A percentile compares a stretch with the other conserved stretches of the same genome.
These are phyloP conservation scores for Encephalitozoon hellem DNA, from an alignment of 371 early-diverging fungal species.

Conservation along the genomic window DNA sequence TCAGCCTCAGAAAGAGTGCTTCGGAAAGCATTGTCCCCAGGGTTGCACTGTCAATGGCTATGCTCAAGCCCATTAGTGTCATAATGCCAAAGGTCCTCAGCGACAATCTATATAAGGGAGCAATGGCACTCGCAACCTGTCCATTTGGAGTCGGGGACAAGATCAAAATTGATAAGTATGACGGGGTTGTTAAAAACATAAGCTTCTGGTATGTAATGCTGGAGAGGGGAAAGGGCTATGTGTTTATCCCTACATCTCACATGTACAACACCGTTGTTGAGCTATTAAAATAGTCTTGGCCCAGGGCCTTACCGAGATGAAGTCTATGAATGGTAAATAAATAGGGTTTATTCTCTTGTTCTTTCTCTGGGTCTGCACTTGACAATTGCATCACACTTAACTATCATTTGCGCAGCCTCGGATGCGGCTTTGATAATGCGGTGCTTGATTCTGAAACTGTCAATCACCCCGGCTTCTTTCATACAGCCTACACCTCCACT, in stretches of 20 bases:
- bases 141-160: slow-evolving; percentile 39
- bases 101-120: slow-evolving; percentile 44
- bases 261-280: slow-evolving; percentile 46
- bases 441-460: slow-evolving; percentile 90
- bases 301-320: no score
- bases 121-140: slow-evolving; percentile 22
- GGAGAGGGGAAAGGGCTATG: slow-evolving; percentile 24
- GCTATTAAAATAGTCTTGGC: slow-evolving; percentile 11
- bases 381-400: slow-evolving; percentile 94
- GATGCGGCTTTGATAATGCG: slow-evolving; percentile 86
- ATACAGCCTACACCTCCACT: slow-evolving; percentile 71
- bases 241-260: slow-evolving; percentile 51
- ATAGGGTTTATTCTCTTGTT: slow-evolving; percentile 50
- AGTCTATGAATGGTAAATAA: neutral
- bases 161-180: slow-evolving; percentile 38
- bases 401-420: slow-evolving; percentile 95
- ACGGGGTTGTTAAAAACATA: slow-evolving; percentile 37
- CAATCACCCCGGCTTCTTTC: slow-evolving; percentile 77
- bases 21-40: neutral
- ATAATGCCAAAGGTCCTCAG: slow-evolving; percentile 1
- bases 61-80: neutral
- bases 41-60: neutral
- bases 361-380: slow-evolving; percentile 75
- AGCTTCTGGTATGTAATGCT: slow-evolving; percentile 45
- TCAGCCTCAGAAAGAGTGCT: neutral